These are phyloP conservation scores for Peronospora tabacina DNA, from an alignment of 352 stramenopile species.

Conservation along the genomic window DNA sequence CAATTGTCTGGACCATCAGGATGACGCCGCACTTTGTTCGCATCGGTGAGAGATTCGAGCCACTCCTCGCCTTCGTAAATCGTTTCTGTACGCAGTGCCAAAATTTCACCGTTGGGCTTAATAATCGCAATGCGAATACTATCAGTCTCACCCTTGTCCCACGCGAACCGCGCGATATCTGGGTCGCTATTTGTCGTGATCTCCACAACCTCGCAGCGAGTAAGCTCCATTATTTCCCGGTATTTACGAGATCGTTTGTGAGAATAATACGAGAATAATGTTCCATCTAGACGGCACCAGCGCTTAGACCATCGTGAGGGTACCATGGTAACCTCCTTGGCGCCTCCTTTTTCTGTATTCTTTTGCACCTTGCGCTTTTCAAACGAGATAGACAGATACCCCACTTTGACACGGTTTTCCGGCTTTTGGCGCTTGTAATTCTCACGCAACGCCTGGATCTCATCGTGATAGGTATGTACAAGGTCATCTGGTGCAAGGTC, in stretches of 20 bases:
- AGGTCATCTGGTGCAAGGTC: constrained; percentile 72
- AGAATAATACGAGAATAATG: constrained; percentile 72
- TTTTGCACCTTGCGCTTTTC: constrained; percentile 60
- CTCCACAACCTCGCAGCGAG: constrained; percentile 56
- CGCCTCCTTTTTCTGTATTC: constrained; percentile 33
- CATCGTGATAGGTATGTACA: constrained; percentile 78
- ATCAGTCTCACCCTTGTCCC: constrained; percentile 36
- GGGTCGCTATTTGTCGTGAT: constrained; percentile 45
- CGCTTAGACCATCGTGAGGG: constrained; percentile 76
- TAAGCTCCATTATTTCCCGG: constrained; percentile 67
- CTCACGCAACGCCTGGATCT: constrained; percentile 71
- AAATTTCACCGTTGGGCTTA: constrained; percentile 56
- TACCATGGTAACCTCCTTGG: constrained; percentile 49
- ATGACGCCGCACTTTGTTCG: constrained; percentile 42
- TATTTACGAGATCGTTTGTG: constrained; percentile 72
- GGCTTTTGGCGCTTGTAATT: constrained; percentile 80
- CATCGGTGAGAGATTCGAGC: constrained; percentile 68
- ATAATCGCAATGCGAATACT: constrained; percentile 71
- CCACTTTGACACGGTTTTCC: constrained; percentile 73
- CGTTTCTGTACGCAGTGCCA: constrained; percentile 63
- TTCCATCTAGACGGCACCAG: constrained; percentile 73
- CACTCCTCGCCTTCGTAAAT: constrained; percentile 80
- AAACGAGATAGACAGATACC: constrained; percentile 67
- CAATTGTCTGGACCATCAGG: constrained; percentile 12
- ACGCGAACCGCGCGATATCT: constrained; percentile 49